A percentile compares a stretch with the other conserved stretches of the same genome.
Evolutionary conservation across 179 eudicot genomes (phyloP).

Genomic region (Corrigiola litoralis): DNA sequence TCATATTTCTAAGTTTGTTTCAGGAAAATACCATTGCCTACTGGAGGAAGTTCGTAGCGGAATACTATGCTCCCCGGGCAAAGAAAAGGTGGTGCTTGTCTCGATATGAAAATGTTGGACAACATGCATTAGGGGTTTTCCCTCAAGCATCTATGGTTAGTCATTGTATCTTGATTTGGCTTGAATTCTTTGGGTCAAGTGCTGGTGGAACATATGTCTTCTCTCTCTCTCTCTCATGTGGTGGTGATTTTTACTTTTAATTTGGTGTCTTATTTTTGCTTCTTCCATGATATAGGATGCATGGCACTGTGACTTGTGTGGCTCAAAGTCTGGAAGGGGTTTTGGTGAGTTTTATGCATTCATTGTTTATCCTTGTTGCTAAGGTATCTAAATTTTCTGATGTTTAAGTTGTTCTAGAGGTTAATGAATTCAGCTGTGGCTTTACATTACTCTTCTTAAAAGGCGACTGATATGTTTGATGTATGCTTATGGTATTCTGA

Average conservation of each 20-base stretch:
- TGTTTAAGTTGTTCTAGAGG: too few relatives aligned
- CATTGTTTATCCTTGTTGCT: neutral
- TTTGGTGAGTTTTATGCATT: constrained; percentile 56
- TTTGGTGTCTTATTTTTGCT: constrained; percentile 14
- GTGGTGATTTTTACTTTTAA: neutral
- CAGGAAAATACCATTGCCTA: constrained; percentile 85
- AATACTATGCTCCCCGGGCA: constrained; percentile 87
- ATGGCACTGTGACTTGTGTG: constrained; percentile 96
- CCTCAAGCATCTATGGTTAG: constrained; percentile 88
- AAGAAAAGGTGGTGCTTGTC: constrained; percentile 99
- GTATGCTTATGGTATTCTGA: too few relatives aligned
- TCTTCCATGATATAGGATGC: constrained; percentile 56
- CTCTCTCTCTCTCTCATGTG: too few relatives aligned
- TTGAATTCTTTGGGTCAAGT: neutral
- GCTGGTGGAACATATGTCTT: neutral
- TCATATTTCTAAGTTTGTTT: constrained; percentile 12
- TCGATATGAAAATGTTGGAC: constrained; percentile 73
- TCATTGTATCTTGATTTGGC: constrained; percentile 3
- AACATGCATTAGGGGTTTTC: constrained; percentile 81
- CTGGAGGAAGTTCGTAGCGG: constrained; percentile 91
- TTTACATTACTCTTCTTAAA: too few relatives aligned
- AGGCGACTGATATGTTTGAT: too few relatives aligned
- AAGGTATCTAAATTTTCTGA: neutral
- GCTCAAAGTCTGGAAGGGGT: constrained; percentile 92
- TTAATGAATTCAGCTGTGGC: too few relatives aligned